phyloP scores from a whole-genome alignment of 768 basidiomycete species.

The Dentipellis fragilis region DNA sequence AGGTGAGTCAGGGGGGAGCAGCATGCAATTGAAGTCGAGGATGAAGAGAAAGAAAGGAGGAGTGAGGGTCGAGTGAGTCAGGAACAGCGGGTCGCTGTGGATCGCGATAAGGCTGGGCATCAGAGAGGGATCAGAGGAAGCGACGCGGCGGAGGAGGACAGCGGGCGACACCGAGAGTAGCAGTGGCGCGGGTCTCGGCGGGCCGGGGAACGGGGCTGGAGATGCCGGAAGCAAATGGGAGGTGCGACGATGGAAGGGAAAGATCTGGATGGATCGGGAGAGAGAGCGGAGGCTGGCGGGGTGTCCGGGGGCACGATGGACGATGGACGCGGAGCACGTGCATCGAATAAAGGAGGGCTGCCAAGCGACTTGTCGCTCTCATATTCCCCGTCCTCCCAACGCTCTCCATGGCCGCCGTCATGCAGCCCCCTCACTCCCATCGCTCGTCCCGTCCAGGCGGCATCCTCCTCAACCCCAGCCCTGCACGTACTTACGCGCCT shows the following conservation, averaged over 20 bases:
- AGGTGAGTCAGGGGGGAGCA: too few relatives aligned
- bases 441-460: not conserved
- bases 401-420: not conserved
- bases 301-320: not conserved
- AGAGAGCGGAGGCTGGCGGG: conserved; percentile 45
- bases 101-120: too few relatives aligned
- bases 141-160: too few relatives aligned
- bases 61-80: too few relatives aligned
- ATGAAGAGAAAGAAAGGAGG: too few relatives aligned
- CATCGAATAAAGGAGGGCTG: not conserved
- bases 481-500: not conserved
- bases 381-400: not conserved
- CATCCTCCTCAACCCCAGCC: not conserved
- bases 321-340: too few relatives aligned
- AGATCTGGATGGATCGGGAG: conserved; percentile 31
- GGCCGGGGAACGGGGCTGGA: too few relatives aligned
- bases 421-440: not conserved
- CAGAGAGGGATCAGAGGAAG: too few relatives aligned
- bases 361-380: not conserved
- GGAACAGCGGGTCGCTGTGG: too few relatives aligned
- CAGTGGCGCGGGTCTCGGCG: too few relatives aligned
- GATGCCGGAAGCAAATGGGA: not conserved
- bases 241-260: not conserved
- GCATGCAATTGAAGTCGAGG: too few relatives aligned
- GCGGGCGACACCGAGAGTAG: too few relatives aligned